Base-by-base conservation (phyloP, 345 rosid genomes). In the Litchi chinensis region DNA sequence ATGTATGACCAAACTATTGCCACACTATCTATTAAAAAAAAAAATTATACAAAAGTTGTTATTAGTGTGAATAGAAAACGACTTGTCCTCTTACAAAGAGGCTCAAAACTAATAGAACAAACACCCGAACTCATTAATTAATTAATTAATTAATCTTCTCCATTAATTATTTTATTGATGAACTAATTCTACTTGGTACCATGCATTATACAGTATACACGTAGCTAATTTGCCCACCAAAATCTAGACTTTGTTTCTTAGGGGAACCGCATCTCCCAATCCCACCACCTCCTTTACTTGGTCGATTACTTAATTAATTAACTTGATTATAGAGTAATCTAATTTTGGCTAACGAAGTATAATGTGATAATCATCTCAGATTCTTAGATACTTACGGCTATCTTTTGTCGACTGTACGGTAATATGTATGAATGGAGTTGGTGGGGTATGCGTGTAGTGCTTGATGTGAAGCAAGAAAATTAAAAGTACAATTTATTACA, bases 31-130 rank as follows among this genome's bases (percentile, higher is more conserved):
- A 32, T 32, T 46, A 46, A 46, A 46, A 46, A 7, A 46, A 3
- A 7, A 46, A 7, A 10, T 46, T 11, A 7, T 6, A 8, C 12
- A 62, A 74, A 64, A 44, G 70, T 28, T 74, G 65, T 15, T 68
- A 67, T 75, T 21, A 71, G 68, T 75, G 84, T 73, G 39, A 65
- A 66, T 18, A 40, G 85, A 80, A 80, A 80, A 71, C 70, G 88
- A 85, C 82, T 46, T 67, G 71, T 65, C 81, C 67, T 77, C 26
- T 77, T 65, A 9, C 37, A 12, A 32, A 79, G 69, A 74, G 28
- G 8, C 12, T 52, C 37, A 70, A 68, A 72, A 76, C 63, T 79
- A 52, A 2, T 9, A 73, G 68, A 73, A 73, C 72, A 76, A 71
- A 56, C 48, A 54, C 52, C 3, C 10, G 19, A 66, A 9, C 71